A percentile compares a stretch with the other conserved stretches of the same genome.
phyloP scores from a whole-genome alignment of 495 filamentous ascomycete genomes.

The Aspergillus conjunctus region DNA sequence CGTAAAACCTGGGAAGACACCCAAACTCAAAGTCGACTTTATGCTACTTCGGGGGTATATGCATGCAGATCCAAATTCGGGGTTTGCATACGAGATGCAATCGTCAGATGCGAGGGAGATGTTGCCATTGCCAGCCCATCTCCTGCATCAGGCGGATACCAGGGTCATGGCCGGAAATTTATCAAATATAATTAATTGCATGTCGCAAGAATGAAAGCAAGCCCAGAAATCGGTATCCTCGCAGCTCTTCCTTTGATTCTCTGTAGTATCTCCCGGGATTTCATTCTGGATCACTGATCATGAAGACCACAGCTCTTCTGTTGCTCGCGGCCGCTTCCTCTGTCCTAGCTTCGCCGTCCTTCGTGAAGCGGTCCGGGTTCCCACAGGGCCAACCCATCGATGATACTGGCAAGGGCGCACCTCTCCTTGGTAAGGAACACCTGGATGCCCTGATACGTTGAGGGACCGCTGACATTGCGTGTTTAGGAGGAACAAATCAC shows the following conservation, averaged over 20 bases:
- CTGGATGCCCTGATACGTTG: neutral
- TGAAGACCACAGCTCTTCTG: conserved; percentile 24
- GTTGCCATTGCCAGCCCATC: conserved; percentile 1
- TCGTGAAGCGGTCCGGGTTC: conserved; percentile 41
- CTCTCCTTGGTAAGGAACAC: conserved; percentile 50
- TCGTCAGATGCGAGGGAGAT: conserved; percentile 11
- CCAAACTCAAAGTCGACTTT: neutral
- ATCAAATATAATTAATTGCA: neutral
- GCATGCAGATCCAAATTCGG: conserved; percentile 13
- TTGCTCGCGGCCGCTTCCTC: conserved; percentile 24
- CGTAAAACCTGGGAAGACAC: neutral
- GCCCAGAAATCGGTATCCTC: neutral
- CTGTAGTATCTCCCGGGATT: too few relatives aligned
- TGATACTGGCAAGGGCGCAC: conserved; percentile 52
- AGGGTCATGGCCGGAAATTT: too few relatives aligned
- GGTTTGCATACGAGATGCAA: neutral
- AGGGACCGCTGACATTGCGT: neutral
- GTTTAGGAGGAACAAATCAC: conserved; percentile 38
- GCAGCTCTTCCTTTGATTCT: neutral
- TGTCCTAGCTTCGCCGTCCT: conserved; percentile 28
- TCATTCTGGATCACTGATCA: conserved; percentile 4
- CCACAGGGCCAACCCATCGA: conserved; percentile 53
- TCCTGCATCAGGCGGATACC: too few relatives aligned
- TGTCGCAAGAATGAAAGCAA: neutral
- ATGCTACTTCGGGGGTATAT: neutral